Base-by-base conservation (phyloP, 2,329 filamentous ascomycete species). In the Drechslera avenae region DNA sequence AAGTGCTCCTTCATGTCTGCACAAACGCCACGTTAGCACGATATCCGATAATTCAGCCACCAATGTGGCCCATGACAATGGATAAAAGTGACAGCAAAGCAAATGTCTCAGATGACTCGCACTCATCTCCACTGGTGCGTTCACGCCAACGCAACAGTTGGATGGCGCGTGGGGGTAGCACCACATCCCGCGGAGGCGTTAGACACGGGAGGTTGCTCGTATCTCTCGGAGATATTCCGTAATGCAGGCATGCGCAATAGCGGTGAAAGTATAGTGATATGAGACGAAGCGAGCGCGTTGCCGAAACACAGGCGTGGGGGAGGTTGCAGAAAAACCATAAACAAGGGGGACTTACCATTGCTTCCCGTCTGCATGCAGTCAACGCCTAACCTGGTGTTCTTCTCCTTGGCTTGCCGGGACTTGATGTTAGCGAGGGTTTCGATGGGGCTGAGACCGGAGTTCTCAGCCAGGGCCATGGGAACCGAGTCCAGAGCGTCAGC, bases 351-450 rank as follows among this genome's bases (percentile, higher is more conserved):
- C 81, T 75, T 76, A 86, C 84, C 85, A 77, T 97, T 97, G 79
- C 83, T 91, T 63, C 94, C 94, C 30, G 86, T 88, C 75, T 90
- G 86, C 94, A 99, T 97, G 82, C 95, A 99, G 80, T 99, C 94
- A 37, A 99, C 93, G 62, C 94, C 94, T 55, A 97, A 81, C 63
- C 86, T 86, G 40, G 85, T 80, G 74, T 87, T 87, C 68, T 86
- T 84, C 77, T 90, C 88, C 81, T 93, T 96, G 67, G 95, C 89
- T 78, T 99, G 94, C 78, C 95, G 87, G 66, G 91, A 95, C 84
- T 99, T 99, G 79, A 99, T 86, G 71, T 89, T 88, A 30, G 94
- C 93, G 49, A 99, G 83, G 6, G 93, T 96, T 68, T 97, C 91
- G 66, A 99, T 99, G 13, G 94, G 91, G 77, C 91, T 96, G 57